These are phyloP conservation scores for Carex pumila DNA, from an alignment of 176 grass and related monocot species.

Conservation along the genomic window DNA sequence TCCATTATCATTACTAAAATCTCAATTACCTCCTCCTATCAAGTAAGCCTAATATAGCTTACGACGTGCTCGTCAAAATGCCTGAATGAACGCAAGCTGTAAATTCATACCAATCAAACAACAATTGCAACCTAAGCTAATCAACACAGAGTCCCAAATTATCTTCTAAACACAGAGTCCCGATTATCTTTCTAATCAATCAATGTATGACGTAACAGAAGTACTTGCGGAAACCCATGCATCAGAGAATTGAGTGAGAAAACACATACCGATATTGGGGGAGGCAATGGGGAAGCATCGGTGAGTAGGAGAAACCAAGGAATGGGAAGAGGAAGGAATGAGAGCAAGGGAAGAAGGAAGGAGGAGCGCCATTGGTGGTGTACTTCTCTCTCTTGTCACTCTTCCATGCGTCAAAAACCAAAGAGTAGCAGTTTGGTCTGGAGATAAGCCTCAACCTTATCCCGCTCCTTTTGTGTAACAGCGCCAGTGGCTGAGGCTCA, in stretches of 20 bases:
- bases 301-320: neutral
- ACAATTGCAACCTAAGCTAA: neutral
- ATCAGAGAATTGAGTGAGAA: neutral
- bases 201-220: neutral
- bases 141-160: neutral
- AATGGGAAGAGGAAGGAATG: conserved; percentile 4
- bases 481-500: neutral
- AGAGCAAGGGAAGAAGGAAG: conserved; percentile 53
- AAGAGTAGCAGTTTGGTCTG: neutral
- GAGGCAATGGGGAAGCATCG: neutral
- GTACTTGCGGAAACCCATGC: neutral
- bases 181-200: neutral
- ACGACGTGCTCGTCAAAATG: conserved; percentile 32
- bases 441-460: conserved; percentile 28
- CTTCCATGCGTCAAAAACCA: neutral
- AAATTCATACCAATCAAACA: neutral
- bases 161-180: neutral
- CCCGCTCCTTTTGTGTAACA: neutral
- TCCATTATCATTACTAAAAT: neutral
- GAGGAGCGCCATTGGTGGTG: conserved; percentile 49
- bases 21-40: neutral
- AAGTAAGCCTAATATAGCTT: neutral
- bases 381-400: neutral
- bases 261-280: neutral
- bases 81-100: neutral